phyloP scores from a whole-genome alignment of 2,329 filamentous ascomycete genomes.

The Decorospora gaudefroyi region DNA sequence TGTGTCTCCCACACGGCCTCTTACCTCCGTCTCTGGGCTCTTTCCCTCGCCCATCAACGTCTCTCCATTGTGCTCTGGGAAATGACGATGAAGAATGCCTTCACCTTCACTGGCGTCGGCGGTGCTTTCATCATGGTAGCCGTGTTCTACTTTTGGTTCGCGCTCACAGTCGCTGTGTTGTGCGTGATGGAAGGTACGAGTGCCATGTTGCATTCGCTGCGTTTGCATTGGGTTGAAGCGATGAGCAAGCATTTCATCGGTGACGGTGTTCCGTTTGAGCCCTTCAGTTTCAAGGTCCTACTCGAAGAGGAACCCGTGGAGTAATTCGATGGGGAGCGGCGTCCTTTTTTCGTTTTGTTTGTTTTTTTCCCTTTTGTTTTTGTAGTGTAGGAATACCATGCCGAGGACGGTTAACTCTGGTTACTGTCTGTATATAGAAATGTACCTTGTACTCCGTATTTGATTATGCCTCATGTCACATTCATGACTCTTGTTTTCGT shows the following conservation, averaged over 20 bases:
- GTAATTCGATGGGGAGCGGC: slow-evolving; percentile 16
- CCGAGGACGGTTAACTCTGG: slow-evolving; percentile 3
- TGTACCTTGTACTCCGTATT: slow-evolving; percentile 14
- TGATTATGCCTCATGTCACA: not conserved
- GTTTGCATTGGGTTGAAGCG: slow-evolving; percentile 94
- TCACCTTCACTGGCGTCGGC: slow-evolving; percentile 65
- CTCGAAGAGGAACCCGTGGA: slow-evolving; percentile 73
- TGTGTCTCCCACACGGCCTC: slow-evolving; percentile 98
- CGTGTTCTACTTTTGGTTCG: slow-evolving; percentile 88
- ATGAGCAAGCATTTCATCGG: slow-evolving; percentile 98
- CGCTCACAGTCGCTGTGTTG: slow-evolving; percentile 76
- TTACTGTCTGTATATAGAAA: slow-evolving; percentile 24
- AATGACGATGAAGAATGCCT: slow-evolving; percentile 86
- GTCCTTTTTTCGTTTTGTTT: slow-evolving; percentile 8
- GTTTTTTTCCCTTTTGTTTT: not conserved
- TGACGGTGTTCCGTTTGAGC: slow-evolving; percentile 80
- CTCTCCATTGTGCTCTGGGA: slow-evolving; percentile 93
- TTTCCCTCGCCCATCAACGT: slow-evolving; percentile 97
- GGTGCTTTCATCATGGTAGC: slow-evolving; percentile 82
- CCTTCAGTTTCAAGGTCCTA: slow-evolving; percentile 83
- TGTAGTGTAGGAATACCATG: slow-evolving; percentile 23
- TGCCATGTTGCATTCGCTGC: slow-evolving; percentile 90
- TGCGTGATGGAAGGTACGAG: slow-evolving; percentile 96
- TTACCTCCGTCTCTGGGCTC: slow-evolving; percentile 96
- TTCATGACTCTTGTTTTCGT: too few relatives aligned